Evolutionary conservation across 1,284 basidiomycete genomes (phyloP), one percentile per base, ranked within the genome.

Genomic region (Moesziomyces parantarcticus): DNA sequence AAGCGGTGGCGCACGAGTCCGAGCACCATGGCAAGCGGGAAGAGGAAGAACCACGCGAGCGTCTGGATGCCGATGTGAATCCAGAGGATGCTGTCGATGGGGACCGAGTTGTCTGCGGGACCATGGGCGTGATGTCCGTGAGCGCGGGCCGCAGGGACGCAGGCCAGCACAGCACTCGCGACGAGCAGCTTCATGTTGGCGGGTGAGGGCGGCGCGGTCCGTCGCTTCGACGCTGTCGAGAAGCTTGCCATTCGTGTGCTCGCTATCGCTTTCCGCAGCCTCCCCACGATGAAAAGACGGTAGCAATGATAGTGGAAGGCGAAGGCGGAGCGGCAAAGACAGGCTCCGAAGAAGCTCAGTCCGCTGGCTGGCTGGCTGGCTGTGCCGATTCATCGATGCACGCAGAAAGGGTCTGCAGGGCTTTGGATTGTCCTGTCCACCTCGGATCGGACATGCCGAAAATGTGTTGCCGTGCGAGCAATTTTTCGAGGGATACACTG

Each of bases 1-100:
- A 82, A 62, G 18, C 80, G 67, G 45, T 81, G 80, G 5, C 82
- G 67, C 9, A 77, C 73, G 41, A 84, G 57, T 42, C 83, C 83
- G 3, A 84, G 73, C 22, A 84, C 77, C 76, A 84, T 82, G 39
- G 75, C 68, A 1, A 83, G 61, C 2, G 82, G 79, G 43, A 81
- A 82, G 32, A 83, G 64, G 40, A 78, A 50, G 43, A 76, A 63
- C 78, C 82, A 83, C 8, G 78, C 61, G 22, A 73, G 51, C 1
- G 69, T 56, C 49, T 82, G 79, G 13, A 81, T 13, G 25, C 49
- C 72, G 20, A 82, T 82, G 58, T 83, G 81, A 23, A 81, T 71
- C 79, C 79, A 79, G 9, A 82, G 74, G n/a, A 80, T 61, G 29
- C 58, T 58, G 50, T 80, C 80, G 56, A 83, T 75, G n/a, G 81